These are phyloP conservation scores for Waitea zeae DNA, from an alignment of 1,284 basidiomycete species.

Conservation along the genomic window DNA sequence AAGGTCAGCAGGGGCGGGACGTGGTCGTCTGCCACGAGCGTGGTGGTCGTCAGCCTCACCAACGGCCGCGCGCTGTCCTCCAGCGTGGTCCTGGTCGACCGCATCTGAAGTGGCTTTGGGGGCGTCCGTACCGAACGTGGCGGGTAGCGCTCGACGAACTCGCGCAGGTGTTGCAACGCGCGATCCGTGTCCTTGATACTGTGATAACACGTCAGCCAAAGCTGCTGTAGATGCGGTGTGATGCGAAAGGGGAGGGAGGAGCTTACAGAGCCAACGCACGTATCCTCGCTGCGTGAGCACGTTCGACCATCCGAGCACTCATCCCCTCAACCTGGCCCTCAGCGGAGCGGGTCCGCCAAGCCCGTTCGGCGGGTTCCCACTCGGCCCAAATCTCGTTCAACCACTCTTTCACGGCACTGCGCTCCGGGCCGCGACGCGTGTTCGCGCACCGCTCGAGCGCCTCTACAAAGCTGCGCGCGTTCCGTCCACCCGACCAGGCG, in stretches of 20 bases:
- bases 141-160: slow-evolving; percentile 43
- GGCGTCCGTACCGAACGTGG: slow-evolving; percentile 23
- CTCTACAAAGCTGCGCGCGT: slow-evolving; percentile 41
- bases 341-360: slow-evolving; percentile 11
- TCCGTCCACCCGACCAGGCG: slow-evolving; percentile 23
- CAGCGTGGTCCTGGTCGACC: slow-evolving; percentile 37
- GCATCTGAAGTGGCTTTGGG: slow-evolving; percentile 22
- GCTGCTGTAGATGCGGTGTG: no score
- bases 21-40: slow-evolving; percentile 42
- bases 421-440: slow-evolving; percentile 24
- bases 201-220: slow-evolving; percentile 1
- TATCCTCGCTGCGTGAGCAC: slow-evolving; percentile 45
- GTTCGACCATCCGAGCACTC: slow-evolving; percentile 46
- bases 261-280: slow-evolving; percentile 42
- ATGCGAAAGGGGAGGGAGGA: slow-evolving; percentile 1
- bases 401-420: slow-evolving; percentile 25
- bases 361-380: slow-evolving; percentile 30
- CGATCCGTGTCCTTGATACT: slow-evolving; percentile 34
- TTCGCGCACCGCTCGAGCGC: slow-evolving; percentile 50
- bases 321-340: slow-evolving; percentile 15
- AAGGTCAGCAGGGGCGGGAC: slow-evolving; percentile 56
- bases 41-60: slow-evolving; percentile 37
- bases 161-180: slow-evolving; percentile 31
- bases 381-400: slow-evolving; percentile 39
- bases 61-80: slow-evolving; percentile 34